Conservation (phyloP, 176 grass and related monocot species). For the Musa acuminata region DNA sequence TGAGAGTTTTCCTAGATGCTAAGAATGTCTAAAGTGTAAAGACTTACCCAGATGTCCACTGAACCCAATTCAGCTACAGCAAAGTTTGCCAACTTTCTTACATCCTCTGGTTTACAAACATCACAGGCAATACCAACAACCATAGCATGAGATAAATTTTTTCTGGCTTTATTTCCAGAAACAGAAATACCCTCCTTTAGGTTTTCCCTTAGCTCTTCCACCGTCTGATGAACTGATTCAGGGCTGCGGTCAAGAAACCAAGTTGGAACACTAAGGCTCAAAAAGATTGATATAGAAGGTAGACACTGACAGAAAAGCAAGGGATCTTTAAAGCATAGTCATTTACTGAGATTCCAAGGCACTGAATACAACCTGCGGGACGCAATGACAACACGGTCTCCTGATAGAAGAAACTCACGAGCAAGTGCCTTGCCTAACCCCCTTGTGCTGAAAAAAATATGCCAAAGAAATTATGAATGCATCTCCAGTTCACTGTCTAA, state of each 20-base stretch:
- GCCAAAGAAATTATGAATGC: not conserved
- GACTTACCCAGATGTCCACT: conserved; percentile 91
- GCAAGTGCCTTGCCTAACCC: conserved; percentile 97
- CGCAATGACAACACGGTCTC: conserved; percentile 81
- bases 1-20: no score
- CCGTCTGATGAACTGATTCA: conserved; percentile 77
- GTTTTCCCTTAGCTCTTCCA: conserved; percentile 75
- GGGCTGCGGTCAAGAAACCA: conserved; percentile 50
- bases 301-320: not conserved
- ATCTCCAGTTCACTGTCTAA: not conserved
- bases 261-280: not conserved
- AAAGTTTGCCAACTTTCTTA: conserved; percentile 69
- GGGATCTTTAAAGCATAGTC: not conserved
- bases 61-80: conserved; percentile 66
- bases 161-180: conserved; percentile 59
- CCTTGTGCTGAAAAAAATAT: conserved; percentile 59
- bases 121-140: conserved; percentile 84
- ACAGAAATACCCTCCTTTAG: conserved; percentile 65
- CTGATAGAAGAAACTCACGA: conserved; percentile 98
- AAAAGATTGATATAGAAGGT: conserved; percentile 11
- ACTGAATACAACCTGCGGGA: conserved; percentile 66
- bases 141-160: conserved; percentile 63
- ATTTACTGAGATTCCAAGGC: not conserved
- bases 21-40: not conserved
- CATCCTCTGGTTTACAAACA: conserved; percentile 95